Conservation (phyloP, 2,329 filamentous ascomycete genomes). For the Fusarium compactum region DNA sequence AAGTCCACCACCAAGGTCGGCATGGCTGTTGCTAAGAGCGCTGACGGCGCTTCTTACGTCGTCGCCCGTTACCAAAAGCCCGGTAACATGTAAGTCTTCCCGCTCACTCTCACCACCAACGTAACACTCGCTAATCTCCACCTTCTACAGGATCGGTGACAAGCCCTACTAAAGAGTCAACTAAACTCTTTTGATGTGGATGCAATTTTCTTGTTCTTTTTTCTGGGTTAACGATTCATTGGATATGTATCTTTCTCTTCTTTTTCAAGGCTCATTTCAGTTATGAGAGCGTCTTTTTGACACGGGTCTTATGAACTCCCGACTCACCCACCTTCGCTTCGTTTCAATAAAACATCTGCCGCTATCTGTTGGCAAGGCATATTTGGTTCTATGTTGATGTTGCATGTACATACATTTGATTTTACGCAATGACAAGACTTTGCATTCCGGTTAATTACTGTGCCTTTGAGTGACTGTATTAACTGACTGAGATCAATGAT, state of each 20-base stretch:
- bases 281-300: slow-evolving; percentile 28
- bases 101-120: background rate
- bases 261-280: background rate
- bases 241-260: slow-evolving; percentile 36
- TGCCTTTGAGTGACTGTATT: background rate
- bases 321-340: slow-evolving; percentile 22
- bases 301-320: slow-evolving; percentile 26
- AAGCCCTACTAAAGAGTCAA: slow-evolving; percentile 36
- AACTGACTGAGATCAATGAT: background rate
- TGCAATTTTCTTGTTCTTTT: slow-evolving; percentile 8
- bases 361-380: slow-evolving; percentile 19
- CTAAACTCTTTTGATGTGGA: background rate
- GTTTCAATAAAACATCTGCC: slow-evolving; percentile 24
- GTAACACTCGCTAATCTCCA: slow-evolving; percentile 19
- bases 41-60: slow-evolving; percentile 36
- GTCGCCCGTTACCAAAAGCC: slow-evolving; percentile 44
- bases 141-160: slow-evolving; percentile 34
- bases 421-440: slow-evolving; percentile 17
- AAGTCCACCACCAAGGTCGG: slow-evolving; percentile 45
- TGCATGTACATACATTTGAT: slow-evolving; percentile 22
- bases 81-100: slow-evolving; percentile 44
- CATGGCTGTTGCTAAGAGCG: slow-evolving; percentile 37
- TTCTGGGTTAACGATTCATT: slow-evolving; percentile 14
- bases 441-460: background rate
- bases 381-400: slow-evolving; percentile 14